Percentiles rank a stretch among this genome's conserved stretches.
These are phyloP conservation scores for Cercospora berteroae DNA, from an alignment of 2,329 filamentous ascomycete species.

Conservation along the genomic window DNA sequence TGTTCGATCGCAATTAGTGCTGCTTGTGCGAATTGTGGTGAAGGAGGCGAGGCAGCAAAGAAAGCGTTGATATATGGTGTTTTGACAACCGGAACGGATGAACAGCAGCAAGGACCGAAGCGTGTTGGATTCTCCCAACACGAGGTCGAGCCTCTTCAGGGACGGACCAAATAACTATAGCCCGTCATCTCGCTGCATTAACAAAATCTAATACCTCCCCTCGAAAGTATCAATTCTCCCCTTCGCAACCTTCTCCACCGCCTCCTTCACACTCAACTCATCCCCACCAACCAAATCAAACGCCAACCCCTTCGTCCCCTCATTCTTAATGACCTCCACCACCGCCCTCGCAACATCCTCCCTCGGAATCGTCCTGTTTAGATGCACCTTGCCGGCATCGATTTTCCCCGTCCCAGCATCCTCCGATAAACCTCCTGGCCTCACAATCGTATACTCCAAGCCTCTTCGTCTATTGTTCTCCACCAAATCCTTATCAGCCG, in stretches of 20 bases:
- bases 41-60: neutral
- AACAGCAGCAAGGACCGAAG: neutral
- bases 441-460: slow-evolving; percentile 49
- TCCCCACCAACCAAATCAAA: slow-evolving; percentile 48
- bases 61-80: neutral
- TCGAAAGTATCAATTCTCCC: slow-evolving; percentile 39
- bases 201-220: slow-evolving; percentile 25
- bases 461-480: slow-evolving; percentile 40
- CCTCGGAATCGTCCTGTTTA: slow-evolving; percentile 48
- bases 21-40: neutral
- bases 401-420: slow-evolving; percentile 48
- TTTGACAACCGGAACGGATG: neutral
- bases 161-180: neutral
- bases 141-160: neutral
- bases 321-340: slow-evolving; percentile 53
- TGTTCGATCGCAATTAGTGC: neutral
- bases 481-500: slow-evolving; percentile 43
- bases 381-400: slow-evolving; percentile 45
- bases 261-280: slow-evolving; percentile 39
- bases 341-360: slow-evolving; percentile 61
- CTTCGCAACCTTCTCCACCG: slow-evolving; percentile 42
- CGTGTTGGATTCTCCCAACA: neutral
- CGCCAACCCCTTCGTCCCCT: slow-evolving; percentile 47
- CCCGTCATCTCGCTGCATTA: neutral
- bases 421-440: slow-evolving; percentile 45